These are phyloP conservation scores for Vitis hybrid DNA, from an alignment of 177 flowering plant genomes.

Conservation along the genomic window DNA sequence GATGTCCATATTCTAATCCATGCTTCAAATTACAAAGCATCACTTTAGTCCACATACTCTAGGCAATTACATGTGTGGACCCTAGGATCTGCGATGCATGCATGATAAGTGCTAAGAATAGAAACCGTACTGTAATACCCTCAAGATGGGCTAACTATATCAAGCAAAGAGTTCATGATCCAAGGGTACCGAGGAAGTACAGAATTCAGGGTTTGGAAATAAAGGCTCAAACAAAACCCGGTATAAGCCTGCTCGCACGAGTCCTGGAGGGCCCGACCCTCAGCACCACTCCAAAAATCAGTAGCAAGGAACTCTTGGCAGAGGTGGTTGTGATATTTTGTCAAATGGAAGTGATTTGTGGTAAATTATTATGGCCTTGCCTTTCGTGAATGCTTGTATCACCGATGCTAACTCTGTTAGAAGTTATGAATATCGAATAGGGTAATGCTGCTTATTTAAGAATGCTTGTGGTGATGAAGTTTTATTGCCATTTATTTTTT, in stretches of 20 bases:
- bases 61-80: too few relatives aligned
- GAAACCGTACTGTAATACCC: too few relatives aligned
- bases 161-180: too few relatives aligned
- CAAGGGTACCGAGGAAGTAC: neutral
- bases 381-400: neutral
- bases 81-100: too few relatives aligned
- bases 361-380: neutral
- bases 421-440: neutral
- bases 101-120: too few relatives aligned
- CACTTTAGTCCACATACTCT: too few relatives aligned
- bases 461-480: too few relatives aligned
- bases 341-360: neutral
- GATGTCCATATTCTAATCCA: too few relatives aligned
- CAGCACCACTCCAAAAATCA: conserved; percentile 20
- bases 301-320: neutral
- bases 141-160: too few relatives aligned
- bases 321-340: neutral
- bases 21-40: too few relatives aligned
- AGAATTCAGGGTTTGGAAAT: neutral
- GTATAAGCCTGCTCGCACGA: conserved; percentile 8
- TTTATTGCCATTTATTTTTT: too few relatives aligned
- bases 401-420: neutral
- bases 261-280: conserved; percentile 31
- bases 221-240: neutral
- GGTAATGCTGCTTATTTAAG: too few relatives aligned